Percentiles rank a stretch among this genome's conserved stretches.
Conservation (phyloP, 2,329 filamentous ascomycete genomes). For the Monosporascus sp. region DNA sequence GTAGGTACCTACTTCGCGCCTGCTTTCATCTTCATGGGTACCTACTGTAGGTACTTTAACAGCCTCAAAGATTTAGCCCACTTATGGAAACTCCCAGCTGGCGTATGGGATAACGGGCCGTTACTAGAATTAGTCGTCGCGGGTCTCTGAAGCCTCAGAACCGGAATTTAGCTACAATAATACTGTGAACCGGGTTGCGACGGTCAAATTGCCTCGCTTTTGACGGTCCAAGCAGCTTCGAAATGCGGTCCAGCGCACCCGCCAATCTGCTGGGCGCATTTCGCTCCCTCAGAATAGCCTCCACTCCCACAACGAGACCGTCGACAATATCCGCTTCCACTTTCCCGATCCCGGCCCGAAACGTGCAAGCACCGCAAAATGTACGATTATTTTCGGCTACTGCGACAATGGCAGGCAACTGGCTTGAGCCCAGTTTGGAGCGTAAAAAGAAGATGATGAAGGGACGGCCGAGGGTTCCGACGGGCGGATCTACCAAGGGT, state of each 20-base stretch:
- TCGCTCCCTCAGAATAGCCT: conserved; percentile 41
- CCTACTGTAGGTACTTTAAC: too few relatives aligned
- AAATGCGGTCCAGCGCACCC: conserved; percentile 41
- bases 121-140: too few relatives aligned
- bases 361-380: conserved; percentile 34
- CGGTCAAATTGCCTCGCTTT: conserved; percentile 1
- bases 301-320: conserved; percentile 34
- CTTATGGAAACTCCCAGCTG: too few relatives aligned
- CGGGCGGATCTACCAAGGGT: conserved; percentile 83
- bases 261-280: conserved; percentile 46
- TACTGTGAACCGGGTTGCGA: too few relatives aligned
- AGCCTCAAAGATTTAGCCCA: too few relatives aligned
- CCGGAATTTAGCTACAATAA: too few relatives aligned
- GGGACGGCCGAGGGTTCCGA: conserved; percentile 80
- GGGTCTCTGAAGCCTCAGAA: too few relatives aligned
- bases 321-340: conserved; percentile 20
- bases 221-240: conserved; percentile 20
- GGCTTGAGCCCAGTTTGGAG: conserved; percentile 73
- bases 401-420: conserved; percentile 53
- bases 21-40: too few relatives aligned
- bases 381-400: conserved; percentile 70
- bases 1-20: too few relatives aligned
- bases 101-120: too few relatives aligned
- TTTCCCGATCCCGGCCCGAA: conserved; percentile 25
- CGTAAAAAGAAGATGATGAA: conserved; percentile 88